Conservation (phyloP, 768 basidiomycete genomes). For the Daedaleopsis sinensis region DNA sequence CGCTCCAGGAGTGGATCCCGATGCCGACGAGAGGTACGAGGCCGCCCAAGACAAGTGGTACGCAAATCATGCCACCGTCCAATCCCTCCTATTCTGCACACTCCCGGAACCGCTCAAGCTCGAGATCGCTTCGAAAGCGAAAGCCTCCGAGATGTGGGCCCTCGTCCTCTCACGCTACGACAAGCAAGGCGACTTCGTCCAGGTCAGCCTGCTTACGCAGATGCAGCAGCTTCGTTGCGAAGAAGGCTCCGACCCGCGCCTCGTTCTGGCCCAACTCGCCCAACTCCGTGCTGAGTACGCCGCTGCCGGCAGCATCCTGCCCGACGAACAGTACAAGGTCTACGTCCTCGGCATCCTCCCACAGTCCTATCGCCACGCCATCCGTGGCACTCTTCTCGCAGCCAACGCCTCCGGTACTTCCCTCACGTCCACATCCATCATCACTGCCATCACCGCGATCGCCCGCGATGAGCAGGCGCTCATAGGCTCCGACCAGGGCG, state of each 20-base stretch:
- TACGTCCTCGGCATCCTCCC: slow-evolving; percentile 21
- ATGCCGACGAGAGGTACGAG: slow-evolving; percentile 16
- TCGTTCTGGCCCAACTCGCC: slow-evolving; percentile 17
- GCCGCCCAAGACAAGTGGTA: slow-evolving; percentile 8
- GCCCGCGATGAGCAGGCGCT: slow-evolving; percentile 1
- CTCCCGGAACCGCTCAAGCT: slow-evolving; percentile 15
- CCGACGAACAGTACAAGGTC: slow-evolving; percentile 10
- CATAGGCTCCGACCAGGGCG: not conserved
- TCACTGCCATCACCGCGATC: slow-evolving; percentile 9
- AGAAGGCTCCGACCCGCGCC: slow-evolving; percentile 12
- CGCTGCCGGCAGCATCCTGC: slow-evolving; percentile 11
- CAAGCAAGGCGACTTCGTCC: slow-evolving; percentile 15
- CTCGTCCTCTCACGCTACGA: slow-evolving; percentile 9
- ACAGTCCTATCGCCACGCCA: slow-evolving; percentile 3
- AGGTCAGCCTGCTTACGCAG: slow-evolving; percentile 6
- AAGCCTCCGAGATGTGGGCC: slow-evolving; percentile 12
- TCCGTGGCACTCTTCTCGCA: slow-evolving; percentile 1
- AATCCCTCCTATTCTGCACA: slow-evolving; percentile 12
- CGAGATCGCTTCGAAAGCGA: not conserved
- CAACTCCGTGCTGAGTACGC: slow-evolving; percentile 17
- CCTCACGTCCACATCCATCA: slow-evolving; percentile 3
- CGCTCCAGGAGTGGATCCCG: slow-evolving; percentile 6
- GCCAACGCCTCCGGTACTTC: not conserved
- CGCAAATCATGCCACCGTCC: slow-evolving; percentile 10
- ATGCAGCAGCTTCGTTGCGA: slow-evolving; percentile 17